These are phyloP conservation scores for Cornus suecica DNA, from an alignment of 148 eudicot species.

Conservation along the genomic window DNA sequence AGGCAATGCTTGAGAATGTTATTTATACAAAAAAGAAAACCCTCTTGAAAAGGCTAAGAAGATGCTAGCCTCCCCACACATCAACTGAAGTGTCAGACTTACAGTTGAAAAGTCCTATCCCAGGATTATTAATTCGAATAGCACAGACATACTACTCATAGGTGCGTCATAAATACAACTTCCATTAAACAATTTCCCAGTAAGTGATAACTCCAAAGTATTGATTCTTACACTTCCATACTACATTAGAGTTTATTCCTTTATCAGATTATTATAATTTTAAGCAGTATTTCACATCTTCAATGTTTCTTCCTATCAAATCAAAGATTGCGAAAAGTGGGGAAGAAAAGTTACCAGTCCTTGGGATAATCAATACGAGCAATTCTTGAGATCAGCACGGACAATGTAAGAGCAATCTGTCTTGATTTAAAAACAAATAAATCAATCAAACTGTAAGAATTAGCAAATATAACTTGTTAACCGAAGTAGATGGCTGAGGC, in stretches of 20 bases:
- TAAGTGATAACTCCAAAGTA: too few species aligned
- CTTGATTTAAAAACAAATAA: constrained; percentile 9
- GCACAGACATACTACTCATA: neutral
- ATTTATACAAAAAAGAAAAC: neutral
- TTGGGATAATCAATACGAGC: constrained; percentile 95
- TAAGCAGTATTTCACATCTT: neutral
- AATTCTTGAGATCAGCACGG: constrained; percentile 88
- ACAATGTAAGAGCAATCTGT: constrained; percentile 90
- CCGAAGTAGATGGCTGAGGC: neutral
- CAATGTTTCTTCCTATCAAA: neutral
- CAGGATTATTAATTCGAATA: neutral
- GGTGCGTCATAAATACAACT: neutral
- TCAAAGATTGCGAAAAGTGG: neutral
- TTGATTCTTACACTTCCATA: neutral
- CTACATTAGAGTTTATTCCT: neutral
- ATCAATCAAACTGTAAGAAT: constrained; percentile 12
- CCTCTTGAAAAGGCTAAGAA: neutral
- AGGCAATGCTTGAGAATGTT: neutral
- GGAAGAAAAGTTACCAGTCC: constrained; percentile 60
- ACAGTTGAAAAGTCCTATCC: neutral
- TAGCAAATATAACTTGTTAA: neutral
- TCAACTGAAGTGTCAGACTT: neutral
- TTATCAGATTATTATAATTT: neutral
- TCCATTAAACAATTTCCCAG: neutral
- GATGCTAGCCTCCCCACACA: neutral